Evolutionary conservation across 2,329 filamentous ascomycete species (phyloP), one percentile per base, ranked within the genome.

Genomic region (Colletotrichum sp.): DNA sequence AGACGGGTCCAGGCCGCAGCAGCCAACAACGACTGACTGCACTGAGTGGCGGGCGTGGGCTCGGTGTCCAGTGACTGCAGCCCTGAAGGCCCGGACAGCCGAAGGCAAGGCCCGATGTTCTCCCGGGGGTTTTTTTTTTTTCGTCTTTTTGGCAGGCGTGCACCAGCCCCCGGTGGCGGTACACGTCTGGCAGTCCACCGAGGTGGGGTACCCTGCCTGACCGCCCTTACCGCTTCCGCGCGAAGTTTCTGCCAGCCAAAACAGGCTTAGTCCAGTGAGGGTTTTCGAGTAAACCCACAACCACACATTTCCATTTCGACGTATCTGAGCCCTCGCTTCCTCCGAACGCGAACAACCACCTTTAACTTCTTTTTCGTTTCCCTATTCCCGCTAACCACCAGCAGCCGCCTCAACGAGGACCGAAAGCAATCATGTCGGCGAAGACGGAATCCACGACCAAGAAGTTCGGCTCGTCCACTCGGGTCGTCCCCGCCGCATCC

Each of bases 391-490:
- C 74, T 76, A 76, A 76, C 71, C 71, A 76, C 74, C 69, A 62
- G 72, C 74, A 69, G 76, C 75, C 59, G 52, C 76, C 76, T 76
- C 77, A 69, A 78, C 75, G 71, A 69, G 63, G 75, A 74, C 72
- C 77, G 71, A 76, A 74, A 75, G 69, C 77, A 77, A 92, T 87
- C 82, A 95, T 95, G 93, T 94, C 93, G 90, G 89, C 89, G 83
- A 93, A 94, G 92, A 90, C 91, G 87, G 89, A 87, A 84, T 89
- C 89, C 84, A 90, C 92, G 90, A 95, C 93, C 86, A 98, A 98
- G 95, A 96, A 95, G 92, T 98, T 98, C 92, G 96, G 96, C 91
- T 97, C 97, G 93, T 95, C 95, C 90, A 95, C 95, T 91, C 94
- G 96, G 91, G 92, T 94, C 89, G 94, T 98, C 88, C 96, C 95